phyloP scores from a whole-genome alignment of 306 rosid species.

The Dicorynia guianensis region DNA sequence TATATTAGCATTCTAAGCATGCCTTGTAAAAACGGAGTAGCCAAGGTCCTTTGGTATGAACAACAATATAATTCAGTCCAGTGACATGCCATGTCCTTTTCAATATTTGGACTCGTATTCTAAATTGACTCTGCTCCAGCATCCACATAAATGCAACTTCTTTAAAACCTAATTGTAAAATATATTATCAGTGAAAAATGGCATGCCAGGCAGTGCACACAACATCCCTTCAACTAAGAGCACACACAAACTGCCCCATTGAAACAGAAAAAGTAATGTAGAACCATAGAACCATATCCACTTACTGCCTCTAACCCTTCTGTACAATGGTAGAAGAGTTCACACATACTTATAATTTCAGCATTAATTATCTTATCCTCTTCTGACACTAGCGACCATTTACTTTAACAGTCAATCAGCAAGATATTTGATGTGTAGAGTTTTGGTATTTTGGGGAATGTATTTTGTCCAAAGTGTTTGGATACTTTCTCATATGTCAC shows the following conservation, averaged over 20 bases:
- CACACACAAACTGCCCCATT: not conserved
- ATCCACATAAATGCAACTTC: too few species aligned
- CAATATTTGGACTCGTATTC: not conserved
- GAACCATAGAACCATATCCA: not conserved
- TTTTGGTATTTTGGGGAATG: too few species aligned
- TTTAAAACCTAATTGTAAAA: not conserved
- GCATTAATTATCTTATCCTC: not conserved
- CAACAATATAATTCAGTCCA: slow-evolving; percentile 7
- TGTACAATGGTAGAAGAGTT: slow-evolving; percentile 12
- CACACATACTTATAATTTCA: not conserved
- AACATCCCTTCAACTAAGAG: not conserved
- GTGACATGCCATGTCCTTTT: not conserved
- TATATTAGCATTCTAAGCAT: not conserved
- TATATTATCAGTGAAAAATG: not conserved
- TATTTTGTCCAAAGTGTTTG: too few species aligned
- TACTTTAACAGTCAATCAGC: too few species aligned
- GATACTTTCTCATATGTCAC: too few species aligned
- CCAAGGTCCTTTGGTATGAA: not conserved
- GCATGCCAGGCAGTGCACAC: not conserved
- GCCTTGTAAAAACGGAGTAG: not conserved
- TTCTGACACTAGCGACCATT: too few species aligned
- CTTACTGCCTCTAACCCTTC: not conserved
- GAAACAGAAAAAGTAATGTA: not conserved
- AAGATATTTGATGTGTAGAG: too few species aligned
- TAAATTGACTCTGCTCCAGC: too few species aligned